These are phyloP conservation scores for Cupressus sempervirens DNA, from an alignment of 75 land plant genomes.

Conservation along the genomic window DNA sequence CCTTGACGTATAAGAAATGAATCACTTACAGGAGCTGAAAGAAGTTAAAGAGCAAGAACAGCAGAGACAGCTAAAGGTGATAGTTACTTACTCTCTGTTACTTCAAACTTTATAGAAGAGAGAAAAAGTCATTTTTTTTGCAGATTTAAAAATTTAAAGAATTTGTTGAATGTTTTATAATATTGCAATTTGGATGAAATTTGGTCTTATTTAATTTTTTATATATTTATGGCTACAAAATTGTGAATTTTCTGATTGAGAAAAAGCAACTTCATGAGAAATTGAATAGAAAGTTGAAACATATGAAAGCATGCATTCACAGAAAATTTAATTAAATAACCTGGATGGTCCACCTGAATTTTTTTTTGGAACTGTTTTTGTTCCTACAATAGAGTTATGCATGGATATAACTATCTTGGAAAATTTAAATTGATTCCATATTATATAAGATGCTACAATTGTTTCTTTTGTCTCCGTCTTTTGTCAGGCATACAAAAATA, in stretches of 20 bases:
- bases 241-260: no score
- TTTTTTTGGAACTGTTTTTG: neutral
- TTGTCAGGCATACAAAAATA: neutral
- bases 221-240: neutral
- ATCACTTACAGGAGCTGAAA: conserved; percentile 57
- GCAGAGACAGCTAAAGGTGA: conserved; percentile 68
- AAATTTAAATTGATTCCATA: neutral
- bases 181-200: neutral
- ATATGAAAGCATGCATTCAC: no score
- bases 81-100: neutral
- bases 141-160: neutral
- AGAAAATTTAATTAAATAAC: neutral
- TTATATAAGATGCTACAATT: neutral
- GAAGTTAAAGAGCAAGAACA: conserved; percentile 69
- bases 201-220: neutral
- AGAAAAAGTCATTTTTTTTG: neutral
- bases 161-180: neutral
- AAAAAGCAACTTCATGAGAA: no score
- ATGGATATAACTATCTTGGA: neutral
- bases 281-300: no score
- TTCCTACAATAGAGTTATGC: neutral
- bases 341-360: neutral
- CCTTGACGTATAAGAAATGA: conserved; percentile 1
- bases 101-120: neutral
- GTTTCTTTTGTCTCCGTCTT: neutral